Percentiles rank a stretch among this genome's conserved stretches.
These are phyloP conservation scores for Neurospora crassa DNA, from an alignment of 2,329 filamentous ascomycete genomes.

Conservation along the genomic window DNA sequence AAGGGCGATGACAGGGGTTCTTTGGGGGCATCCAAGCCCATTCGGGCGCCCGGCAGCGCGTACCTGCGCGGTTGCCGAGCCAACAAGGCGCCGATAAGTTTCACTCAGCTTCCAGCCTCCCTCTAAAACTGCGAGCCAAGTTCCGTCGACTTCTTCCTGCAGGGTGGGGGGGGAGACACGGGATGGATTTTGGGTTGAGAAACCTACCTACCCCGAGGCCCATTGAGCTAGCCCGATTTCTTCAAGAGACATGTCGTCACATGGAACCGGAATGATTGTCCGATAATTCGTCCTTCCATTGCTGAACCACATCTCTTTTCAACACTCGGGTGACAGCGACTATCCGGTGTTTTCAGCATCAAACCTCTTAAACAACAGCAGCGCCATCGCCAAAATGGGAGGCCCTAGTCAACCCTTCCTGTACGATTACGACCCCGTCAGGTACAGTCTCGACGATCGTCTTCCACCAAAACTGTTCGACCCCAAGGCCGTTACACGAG, in stretches of 20 bases:
- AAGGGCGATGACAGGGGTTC: not conserved
- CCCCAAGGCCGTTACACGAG: slow-evolving; percentile 74
- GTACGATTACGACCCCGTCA: slow-evolving; percentile 60
- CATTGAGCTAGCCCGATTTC: not conserved
- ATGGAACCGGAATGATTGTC: not conserved
- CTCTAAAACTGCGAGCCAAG: not conserved
- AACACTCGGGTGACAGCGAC: not conserved
- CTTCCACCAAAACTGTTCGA: slow-evolving; percentile 59
- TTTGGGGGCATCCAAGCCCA: not conserved
- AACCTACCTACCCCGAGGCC: not conserved
- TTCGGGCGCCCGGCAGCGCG: not conserved
- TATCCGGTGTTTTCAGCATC: not conserved
- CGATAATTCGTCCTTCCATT: not conserved
- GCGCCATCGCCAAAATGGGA: slow-evolving; percentile 19
- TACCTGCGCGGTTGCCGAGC: slow-evolving; percentile 1
- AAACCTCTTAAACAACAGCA: not conserved
- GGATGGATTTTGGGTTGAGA: not conserved
- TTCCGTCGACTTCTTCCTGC: not conserved
- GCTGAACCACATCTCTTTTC: not conserved
- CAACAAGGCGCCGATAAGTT: not conserved
- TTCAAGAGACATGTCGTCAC: not conserved
- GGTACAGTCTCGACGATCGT: slow-evolving; percentile 37
- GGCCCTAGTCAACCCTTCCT: slow-evolving; percentile 52
- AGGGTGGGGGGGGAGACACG: not conserved
- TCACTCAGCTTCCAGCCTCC: not conserved